These are phyloP conservation scores for Myriosclerotinia curreyana DNA, from an alignment of 2,329 filamentous ascomycete species.

Conservation along the genomic window DNA sequence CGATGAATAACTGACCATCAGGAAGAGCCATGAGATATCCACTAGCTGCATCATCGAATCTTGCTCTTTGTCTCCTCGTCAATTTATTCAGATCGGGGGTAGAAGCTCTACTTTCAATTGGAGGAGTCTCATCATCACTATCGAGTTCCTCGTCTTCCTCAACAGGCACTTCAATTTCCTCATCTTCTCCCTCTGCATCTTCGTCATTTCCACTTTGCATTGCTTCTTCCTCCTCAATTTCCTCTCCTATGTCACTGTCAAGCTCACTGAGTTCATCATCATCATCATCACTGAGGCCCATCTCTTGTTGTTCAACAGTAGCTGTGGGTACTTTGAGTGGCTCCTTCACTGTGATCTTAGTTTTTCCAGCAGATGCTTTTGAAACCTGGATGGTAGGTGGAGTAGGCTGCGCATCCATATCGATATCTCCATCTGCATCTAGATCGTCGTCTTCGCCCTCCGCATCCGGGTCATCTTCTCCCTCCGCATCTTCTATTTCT, in stretches of 20 bases:
- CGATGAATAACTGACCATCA: constrained; percentile 39
- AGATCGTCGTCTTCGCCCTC: constrained; percentile 45
- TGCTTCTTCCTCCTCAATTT: constrained; percentile 51
- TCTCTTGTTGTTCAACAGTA: constrained; percentile 37
- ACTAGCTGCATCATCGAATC: constrained; percentile 50
- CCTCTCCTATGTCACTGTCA: constrained; percentile 42
- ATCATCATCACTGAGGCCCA: constrained; percentile 38
- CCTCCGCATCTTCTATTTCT: constrained; percentile 44
- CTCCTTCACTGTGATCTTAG: constrained; percentile 34
- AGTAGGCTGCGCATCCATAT: constrained; percentile 37
- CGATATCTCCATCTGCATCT: constrained; percentile 46
- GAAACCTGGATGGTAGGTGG: constrained; percentile 38
- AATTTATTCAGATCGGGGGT: constrained; percentile 64
- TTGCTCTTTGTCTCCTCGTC: constrained; percentile 65
- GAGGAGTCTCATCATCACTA: constrained; percentile 43
- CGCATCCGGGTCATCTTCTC: constrained; percentile 39
- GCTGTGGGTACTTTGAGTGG: constrained; percentile 28
- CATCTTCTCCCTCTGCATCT: constrained; percentile 47
- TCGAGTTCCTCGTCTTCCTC: constrained; percentile 41
- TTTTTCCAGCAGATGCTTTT: constrained; percentile 31
- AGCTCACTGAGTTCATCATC: constrained; percentile 41
- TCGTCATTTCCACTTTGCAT: constrained; percentile 40
- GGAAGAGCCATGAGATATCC: constrained; percentile 44
- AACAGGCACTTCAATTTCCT: constrained; percentile 43
- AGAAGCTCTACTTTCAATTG: constrained; percentile 50